Evolutionary conservation across 2,329 filamentous ascomycete species (phyloP).

Genomic region (Fonsecaea nubica): DNA sequence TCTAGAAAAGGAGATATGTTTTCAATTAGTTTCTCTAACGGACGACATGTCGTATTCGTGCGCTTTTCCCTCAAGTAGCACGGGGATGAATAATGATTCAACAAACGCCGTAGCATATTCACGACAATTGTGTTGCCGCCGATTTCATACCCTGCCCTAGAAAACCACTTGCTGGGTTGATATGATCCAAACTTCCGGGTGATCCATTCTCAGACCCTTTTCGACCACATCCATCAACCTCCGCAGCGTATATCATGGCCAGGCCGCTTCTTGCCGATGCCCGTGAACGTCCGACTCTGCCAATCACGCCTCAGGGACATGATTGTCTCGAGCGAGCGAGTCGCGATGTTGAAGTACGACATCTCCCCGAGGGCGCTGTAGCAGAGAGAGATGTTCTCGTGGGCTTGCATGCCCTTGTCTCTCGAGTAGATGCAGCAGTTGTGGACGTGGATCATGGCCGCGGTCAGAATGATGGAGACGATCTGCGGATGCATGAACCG

Average conservation of each 20-base stretch:
- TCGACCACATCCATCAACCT: background rate
- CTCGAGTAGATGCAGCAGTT: conserved; percentile 21
- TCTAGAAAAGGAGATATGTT: too few relatives aligned
- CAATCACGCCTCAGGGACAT: conserved; percentile 26
- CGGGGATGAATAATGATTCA: too few relatives aligned
- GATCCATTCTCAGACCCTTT: too few relatives aligned
- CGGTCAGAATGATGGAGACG: conserved; percentile 24
- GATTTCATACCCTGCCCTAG: too few relatives aligned
- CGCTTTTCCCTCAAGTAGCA: too few relatives aligned
- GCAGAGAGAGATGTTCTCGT: conserved; percentile 46
- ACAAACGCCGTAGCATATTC: too few relatives aligned
- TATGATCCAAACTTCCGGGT: too few relatives aligned
- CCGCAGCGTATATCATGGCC: conserved; percentile 2
- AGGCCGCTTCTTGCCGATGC: conserved; percentile 4
- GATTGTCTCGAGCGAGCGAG: conserved; percentile 33
- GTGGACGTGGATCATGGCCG: conserved; percentile 28
- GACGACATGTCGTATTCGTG: too few relatives aligned
- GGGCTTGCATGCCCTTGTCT: conserved; percentile 45
- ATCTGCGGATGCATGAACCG: conserved; percentile 23
- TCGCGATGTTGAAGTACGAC: conserved; percentile 33
- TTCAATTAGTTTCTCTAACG: too few relatives aligned
- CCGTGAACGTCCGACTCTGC: conserved; percentile 10
- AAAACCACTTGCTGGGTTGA: too few relatives aligned
- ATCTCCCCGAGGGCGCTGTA: conserved; percentile 34
- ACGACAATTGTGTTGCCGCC: too few relatives aligned